Evolutionary conservation across 345 rosid species (phyloP).

Genomic region (Corchorus capsularis): DNA sequence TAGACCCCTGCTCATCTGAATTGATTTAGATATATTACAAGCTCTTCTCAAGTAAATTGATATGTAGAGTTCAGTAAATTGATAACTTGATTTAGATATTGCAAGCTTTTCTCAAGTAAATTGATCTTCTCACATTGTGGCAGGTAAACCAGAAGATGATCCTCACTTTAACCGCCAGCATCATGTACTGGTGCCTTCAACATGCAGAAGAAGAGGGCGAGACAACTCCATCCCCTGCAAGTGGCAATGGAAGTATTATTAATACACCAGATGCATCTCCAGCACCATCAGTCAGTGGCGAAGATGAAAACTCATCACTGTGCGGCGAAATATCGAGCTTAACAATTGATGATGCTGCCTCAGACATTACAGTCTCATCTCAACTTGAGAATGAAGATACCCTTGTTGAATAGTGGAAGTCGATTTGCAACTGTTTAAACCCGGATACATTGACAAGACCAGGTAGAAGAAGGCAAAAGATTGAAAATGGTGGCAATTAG

Average conservation of each 20-base stretch:
- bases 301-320: conserved; percentile 69
- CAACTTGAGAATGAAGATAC: conserved; percentile 49
- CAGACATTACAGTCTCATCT: conserved; percentile 58
- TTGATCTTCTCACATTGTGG: background rate
- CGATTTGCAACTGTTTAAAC: background rate
- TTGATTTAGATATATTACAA: background rate
- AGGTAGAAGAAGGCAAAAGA: background rate
- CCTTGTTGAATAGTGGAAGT: conserved; percentile 23
- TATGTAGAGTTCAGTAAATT: no score
- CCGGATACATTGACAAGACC: background rate
- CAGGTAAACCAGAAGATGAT: conserved; percentile 99
- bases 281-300: conserved; percentile 65
- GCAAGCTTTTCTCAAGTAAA: background rate
- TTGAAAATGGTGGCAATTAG: background rate
- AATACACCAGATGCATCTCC: conserved; percentile 64
- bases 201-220: conserved; percentile 55
- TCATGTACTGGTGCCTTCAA: conserved; percentile 91
- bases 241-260: conserved; percentile 36
- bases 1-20: background rate
- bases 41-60: background rate
- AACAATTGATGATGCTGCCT: conserved; percentile 59
- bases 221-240: conserved; percentile 45
- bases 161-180: conserved; percentile 77
- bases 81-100: background rate
- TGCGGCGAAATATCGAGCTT: conserved; percentile 61